Base-by-base conservation (phyloP, 495 filamentous ascomycete genomes). In the Daldinia concentrica region DNA sequence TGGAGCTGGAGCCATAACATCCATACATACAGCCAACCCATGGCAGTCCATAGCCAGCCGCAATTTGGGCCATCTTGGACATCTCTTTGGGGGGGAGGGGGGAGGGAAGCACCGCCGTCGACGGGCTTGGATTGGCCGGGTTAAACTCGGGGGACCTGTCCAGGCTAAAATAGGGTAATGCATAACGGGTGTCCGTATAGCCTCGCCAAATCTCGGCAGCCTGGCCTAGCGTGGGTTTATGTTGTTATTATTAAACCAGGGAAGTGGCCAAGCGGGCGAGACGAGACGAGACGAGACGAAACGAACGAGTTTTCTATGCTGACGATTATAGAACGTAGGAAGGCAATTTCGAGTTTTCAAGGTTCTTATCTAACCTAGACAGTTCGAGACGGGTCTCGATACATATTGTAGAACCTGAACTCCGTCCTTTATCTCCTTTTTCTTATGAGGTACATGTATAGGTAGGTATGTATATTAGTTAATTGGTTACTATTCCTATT, bases 131-230 rank as follows among this genome's bases (percentile, higher is more conserved):
- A 78, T 77, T 78, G 76, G 76, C 39, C 68, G 65, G 76, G 74
- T 69, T 73, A 78, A 77, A 76, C 58, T 71, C 71, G 72, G 60
- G 51, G 66, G 63, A 55, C 34, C 24, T 70, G 64, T 77, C 74
- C 55, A 78, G 76, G 69, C 76, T 78, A 78, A 78, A 74, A 63
- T 69, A 66, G 58, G 30, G 70, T 48, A 51, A 73, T 69, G 72
- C 68, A 74, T 66, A 75, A 66, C 63, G 51, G 60, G 58, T 45
- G 39, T 72, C 27, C 58, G 64, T 74, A 74, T 71, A 74, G 71
- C 71, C 71, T 74, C 59, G 67, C 45, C 54, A 67, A 67, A 60
- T 67, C 67, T 69, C 57, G 63, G 73, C 72, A 72, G 62, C 71
- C 71, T 68, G 61, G 64, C 57, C 56, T 45, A 37, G 61, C 24